Evolutionary conservation across 768 basidiomycete species (phyloP), one percentile per base, ranked within the genome.

Genomic region (Leccinum boreale): DNA sequence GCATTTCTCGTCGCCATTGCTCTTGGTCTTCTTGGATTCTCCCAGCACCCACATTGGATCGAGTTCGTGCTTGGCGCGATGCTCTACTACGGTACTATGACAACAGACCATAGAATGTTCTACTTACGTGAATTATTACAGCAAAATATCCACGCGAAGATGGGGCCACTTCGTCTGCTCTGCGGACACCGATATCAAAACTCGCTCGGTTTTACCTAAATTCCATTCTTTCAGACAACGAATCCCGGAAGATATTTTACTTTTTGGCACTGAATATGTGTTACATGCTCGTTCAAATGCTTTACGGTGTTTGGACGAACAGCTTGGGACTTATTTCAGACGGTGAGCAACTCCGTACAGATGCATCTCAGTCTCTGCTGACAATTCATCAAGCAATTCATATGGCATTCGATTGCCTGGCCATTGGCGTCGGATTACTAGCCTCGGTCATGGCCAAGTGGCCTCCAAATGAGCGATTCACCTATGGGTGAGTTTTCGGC

Each of bases 401-500:
- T 69, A 99, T 98, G 97, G 92, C 94, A 11, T 99, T 99, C 65
- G 97, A 99, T 74, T 98, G 97, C 68, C 86, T 98, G 83, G 96
- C 96, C 1, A 93, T 99, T 52, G 94, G 86, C 0, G 92, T 99
- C 53, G 97, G 97, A 2, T 81, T 99, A 3, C 85, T 97, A 56
- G 97, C 97, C 5, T 95, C 92, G 9, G 91, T 99, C 5, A 98
- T 98, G 90, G 94, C 96, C 2, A 95, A 90, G 11, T 98, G 97
- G 97, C 89, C 92, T 39, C 90, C 94, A 0, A 94, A 98, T 74
- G 89, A 90, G 65, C 80, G 85, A 35, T 99, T 93, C 75, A 98
- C 97, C 15, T 99, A 97, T 71, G 97, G 97, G 90, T 91, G 63
- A 50, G 85, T 73, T 19, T 46, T 47, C 35, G 31, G 49, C 45